These are phyloP conservation scores for Panicum hallii DNA, from an alignment of 202 grass and related monocot species.

Conservation along the genomic window DNA sequence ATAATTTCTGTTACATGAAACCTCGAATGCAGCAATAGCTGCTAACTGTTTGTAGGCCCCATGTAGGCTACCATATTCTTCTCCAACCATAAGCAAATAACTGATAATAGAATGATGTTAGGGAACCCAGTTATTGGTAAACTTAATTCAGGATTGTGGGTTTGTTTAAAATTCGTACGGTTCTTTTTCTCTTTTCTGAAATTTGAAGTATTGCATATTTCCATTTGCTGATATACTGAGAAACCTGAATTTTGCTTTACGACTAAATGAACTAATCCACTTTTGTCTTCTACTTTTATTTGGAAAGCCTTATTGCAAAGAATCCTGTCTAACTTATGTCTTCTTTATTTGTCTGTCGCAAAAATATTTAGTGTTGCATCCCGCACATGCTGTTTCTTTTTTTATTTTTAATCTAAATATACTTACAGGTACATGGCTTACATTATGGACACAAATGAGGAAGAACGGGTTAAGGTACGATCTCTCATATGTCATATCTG, in stretches of 20 bases:
- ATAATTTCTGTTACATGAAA: not conserved
- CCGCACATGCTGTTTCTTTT: not conserved
- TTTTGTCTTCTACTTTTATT: not conserved
- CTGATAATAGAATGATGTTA: not conserved
- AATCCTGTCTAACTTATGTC: not conserved
- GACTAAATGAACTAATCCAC: not conserved
- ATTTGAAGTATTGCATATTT: not conserved
- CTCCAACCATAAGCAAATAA: not conserved
- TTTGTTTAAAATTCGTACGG: not conserved
- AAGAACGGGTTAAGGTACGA: slow-evolving; percentile 86
- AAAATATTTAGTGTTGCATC: not conserved
- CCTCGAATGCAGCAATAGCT: not conserved
- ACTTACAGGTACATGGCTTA: slow-evolving; percentile 97
- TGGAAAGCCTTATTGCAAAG: not conserved
- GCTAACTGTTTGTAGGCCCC: not conserved
- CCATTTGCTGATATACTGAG: not conserved
- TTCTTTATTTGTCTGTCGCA: not conserved
- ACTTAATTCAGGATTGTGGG: not conserved
- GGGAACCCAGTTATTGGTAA: not conserved
- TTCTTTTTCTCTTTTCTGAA: not conserved
- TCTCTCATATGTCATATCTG: not conserved
- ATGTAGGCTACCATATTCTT: not conserved
- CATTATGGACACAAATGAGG: slow-evolving; percentile 99
- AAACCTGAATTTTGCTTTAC: not conserved
- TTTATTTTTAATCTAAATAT: slow-evolving; percentile 41